These are phyloP conservation scores for Geotrichum phurueaensis DNA, from an alignment of 1,139 yeast species.

Conservation along the genomic window DNA sequence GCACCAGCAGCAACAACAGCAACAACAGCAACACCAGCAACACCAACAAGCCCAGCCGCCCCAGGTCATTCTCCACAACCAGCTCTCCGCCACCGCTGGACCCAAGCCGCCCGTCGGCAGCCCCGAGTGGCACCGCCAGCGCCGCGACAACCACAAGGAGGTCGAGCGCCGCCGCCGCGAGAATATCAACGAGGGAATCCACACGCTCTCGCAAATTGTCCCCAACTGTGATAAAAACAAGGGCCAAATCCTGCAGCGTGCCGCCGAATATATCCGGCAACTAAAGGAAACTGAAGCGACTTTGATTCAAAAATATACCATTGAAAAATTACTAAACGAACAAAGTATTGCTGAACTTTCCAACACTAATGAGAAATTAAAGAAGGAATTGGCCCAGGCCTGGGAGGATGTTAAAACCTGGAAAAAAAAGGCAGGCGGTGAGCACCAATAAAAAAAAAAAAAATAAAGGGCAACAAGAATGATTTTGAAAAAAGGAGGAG, in stretches of 20 bases:
- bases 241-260: constrained; percentile 79
- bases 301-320: constrained; percentile 88
- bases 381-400: constrained; percentile 79
- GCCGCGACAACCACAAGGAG: constrained; percentile 92
- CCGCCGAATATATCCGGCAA: constrained; percentile 83
- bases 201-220: constrained; percentile 70
- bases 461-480: neutral
- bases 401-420: constrained; percentile 85
- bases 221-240: constrained; percentile 90
- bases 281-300: constrained; percentile 83
- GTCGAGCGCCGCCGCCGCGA: constrained; percentile 96
- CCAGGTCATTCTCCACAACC: constrained; percentile 4
- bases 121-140: constrained; percentile 81
- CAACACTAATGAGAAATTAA: constrained; percentile 71
- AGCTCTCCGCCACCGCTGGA: neutral
- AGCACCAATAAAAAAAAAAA: neutral
- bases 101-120: constrained; percentile 47
- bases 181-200: constrained; percentile 82
- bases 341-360: constrained; percentile 81
- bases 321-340: constrained; percentile 84
- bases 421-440: constrained; percentile 41
- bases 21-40: neutral
- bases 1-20: neutral
- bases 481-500: too few species aligned
- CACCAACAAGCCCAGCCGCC: neutral